Evolutionary conservation across 2,329 filamentous ascomycete species (phyloP).

Genomic region (Aspergillus costaricaensis): DNA sequence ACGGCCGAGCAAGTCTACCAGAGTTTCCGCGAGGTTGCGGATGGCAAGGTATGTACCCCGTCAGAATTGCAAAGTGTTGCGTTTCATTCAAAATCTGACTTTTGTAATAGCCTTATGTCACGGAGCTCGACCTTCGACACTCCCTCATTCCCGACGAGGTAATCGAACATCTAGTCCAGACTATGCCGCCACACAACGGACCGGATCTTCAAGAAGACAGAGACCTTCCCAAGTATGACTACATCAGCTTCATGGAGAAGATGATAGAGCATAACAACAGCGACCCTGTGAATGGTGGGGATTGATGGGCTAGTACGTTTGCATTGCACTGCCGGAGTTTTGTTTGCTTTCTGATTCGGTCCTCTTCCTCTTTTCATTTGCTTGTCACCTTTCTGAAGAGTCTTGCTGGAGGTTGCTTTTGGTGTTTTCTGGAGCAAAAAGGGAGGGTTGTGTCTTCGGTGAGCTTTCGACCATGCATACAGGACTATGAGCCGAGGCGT

Average conservation of each 20-base stretch:
- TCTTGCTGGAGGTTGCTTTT: conserved; percentile 18
- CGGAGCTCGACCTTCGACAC: conserved; percentile 93
- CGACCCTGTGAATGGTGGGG: conserved; percentile 27
- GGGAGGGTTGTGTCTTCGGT: conserved; percentile 22
- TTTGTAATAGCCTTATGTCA: conserved; percentile 74
- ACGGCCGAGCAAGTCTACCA: conserved; percentile 98
- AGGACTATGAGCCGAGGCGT: conserved; percentile 25
- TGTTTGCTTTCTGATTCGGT: conserved; percentile 5
- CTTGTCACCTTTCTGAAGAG: conserved; percentile 13
- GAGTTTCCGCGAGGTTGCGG: conserved; percentile 93
- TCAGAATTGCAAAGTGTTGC: not conserved
- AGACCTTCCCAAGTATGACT: conserved; percentile 86
- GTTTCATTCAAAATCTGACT: conserved; percentile 12
- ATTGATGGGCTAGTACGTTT: conserved; percentile 23
- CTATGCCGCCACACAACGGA: conserved; percentile 81
- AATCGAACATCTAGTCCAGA: conserved; percentile 85
- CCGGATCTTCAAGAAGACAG: conserved; percentile 85
- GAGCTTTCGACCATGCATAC: conserved; percentile 32
- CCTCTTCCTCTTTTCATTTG: conserved; percentile 14
- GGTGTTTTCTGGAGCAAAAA: conserved; percentile 30
- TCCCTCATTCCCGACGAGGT: conserved; percentile 95
- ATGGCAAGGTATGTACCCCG: conserved; percentile 70
- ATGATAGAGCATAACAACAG: conserved; percentile 58
- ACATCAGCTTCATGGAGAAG: conserved; percentile 95
- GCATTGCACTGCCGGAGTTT: conserved; percentile 15